phyloP scores from a whole-genome alignment of 2,329 filamentous ascomycete genomes.

The Alternaria sp. region DNA sequence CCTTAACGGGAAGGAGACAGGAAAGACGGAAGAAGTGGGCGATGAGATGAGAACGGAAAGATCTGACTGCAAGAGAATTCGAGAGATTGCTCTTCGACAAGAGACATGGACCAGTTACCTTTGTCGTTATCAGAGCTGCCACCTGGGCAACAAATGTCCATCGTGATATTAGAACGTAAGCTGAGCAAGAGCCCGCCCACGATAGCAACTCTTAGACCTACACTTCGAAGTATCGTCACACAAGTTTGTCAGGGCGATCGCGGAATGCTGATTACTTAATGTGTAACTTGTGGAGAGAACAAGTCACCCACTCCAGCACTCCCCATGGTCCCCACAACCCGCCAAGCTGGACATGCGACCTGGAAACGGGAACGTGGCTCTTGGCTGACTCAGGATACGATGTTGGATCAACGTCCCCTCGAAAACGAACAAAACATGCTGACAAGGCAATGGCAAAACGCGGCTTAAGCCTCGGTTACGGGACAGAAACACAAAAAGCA shows the following conservation, averaged over 20 bases:
- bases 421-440: background rate
- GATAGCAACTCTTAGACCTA: background rate
- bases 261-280: background rate
- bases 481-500: conserved; percentile 3
- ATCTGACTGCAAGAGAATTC: background rate
- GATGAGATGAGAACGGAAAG: background rate
- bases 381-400: background rate
- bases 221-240: background rate
- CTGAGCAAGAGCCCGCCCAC: background rate
- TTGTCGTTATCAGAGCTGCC: background rate
- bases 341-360: background rate
- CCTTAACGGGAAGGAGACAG: background rate
- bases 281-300: background rate
- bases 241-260: background rate
- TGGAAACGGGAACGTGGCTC: background rate
- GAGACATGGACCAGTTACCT: background rate
- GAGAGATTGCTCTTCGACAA: background rate
- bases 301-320: background rate
- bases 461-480: conserved; percentile 1
- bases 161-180: background rate
- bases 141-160: background rate
- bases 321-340: background rate
- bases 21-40: background rate
- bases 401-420: background rate
- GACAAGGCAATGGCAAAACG: conserved; percentile 3